Evolutionary conservation across 495 filamentous ascomycete species (phyloP), one percentile per base, ranked within the genome.

Genomic region (Bombardia bombarda): DNA sequence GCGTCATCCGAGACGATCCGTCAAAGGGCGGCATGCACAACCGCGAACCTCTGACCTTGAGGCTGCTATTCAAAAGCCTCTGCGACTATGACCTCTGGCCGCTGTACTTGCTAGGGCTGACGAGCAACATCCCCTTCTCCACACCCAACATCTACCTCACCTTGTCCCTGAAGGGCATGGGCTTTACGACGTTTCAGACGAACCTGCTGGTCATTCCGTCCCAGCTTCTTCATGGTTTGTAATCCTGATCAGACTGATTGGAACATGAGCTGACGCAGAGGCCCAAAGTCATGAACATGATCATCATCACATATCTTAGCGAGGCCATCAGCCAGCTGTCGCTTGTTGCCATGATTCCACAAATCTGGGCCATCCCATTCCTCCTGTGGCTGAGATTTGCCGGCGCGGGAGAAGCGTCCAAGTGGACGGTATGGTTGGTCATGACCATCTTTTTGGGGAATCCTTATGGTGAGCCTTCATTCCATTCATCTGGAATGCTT

Each of bases 11-110:
- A 47, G 74, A 78, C 38, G 74, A 78, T 47, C 72, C 74, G 9
- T 67, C 70, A 30, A 78, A 78, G 48, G 71, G 74, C 0, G 69
- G 71, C 36, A 75, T 75, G 73, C 68, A 74, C 52, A 72, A 69
- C 40, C 64, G 82, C 8, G 77, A 87, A 60, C 74, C 72, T 1
- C 57, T 89, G 7, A 74, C 72, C 0, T 70, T 68, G 0, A 75
- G 61, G 24, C 59, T 73, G 16, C 64, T 87, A 9, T 79, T 74
- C 69, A 50, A 73, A 14, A 67, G 71, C 3, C 49, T 86, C 1
- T 72, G 57, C 19, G 84, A 87, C 55, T 86, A 75, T 34, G 78
- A 89, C 44, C 66, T 89, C 55, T 87, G 82, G 79, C 77, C 80
- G 0, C 70, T 86, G 21, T 87, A 86, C 48, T 48, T 82, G 12